These are phyloP conservation scores for Colletotrichum camelliae DNA, from an alignment of 2,329 filamentous ascomycete species.

Conservation along the genomic window DNA sequence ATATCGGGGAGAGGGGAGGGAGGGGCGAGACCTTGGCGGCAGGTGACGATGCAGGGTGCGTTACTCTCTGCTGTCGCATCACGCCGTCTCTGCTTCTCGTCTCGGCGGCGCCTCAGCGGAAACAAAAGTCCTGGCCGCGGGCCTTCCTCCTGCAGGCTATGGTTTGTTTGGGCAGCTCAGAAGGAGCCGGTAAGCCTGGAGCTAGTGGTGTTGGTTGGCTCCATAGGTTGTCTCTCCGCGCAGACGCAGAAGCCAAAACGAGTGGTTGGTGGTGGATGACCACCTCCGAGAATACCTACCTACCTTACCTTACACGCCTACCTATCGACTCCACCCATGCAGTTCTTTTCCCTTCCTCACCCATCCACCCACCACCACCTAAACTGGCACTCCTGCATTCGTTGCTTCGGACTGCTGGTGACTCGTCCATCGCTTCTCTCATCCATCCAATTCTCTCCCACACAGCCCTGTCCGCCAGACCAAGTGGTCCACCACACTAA, in stretches of 20 bases:
- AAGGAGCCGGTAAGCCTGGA: not conserved
- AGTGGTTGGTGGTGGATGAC: conserved; percentile 2
- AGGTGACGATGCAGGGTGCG: not conserved
- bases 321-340: not conserved
- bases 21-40: not conserved
- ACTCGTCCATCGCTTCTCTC: not conserved
- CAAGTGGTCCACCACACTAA: not conserved
- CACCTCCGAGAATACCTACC: not conserved
- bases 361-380: not conserved
- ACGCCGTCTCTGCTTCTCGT: not conserved
- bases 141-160: not conserved
- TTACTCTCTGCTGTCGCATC: not conserved
- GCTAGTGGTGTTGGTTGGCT: not conserved
- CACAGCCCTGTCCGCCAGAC: not conserved
- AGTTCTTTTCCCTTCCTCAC: not conserved
- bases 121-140: not conserved
- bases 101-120: not conserved
- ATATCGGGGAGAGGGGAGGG: not conserved
- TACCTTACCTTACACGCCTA: not conserved
- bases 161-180: not conserved
- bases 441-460: not conserved
- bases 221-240: not conserved
- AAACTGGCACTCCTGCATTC: not conserved
- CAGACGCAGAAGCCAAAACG: not conserved
- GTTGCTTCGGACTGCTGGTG: not conserved